Percentiles rank a stretch among this genome's conserved stretches.
Conservation (phyloP, 1,284 basidiomycete genomes). For the Puccinia triticina region DNA sequence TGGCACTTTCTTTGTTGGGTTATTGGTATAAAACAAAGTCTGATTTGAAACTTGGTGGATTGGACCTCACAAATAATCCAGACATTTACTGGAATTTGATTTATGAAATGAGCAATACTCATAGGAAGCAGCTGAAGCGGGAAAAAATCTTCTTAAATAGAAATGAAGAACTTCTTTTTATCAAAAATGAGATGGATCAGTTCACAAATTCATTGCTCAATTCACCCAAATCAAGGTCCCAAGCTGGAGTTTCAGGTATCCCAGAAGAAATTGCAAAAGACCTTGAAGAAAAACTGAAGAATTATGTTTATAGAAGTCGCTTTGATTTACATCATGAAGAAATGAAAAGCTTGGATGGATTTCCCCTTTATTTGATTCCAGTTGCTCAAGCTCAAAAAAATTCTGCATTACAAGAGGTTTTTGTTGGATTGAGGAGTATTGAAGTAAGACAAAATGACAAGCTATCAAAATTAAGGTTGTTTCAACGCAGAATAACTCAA, state of each 20-base stretch:
- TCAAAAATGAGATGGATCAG: too few species aligned
- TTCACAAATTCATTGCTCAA: too few species aligned
- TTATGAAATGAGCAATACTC: neutral
- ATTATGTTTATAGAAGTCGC: neutral
- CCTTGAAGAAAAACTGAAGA: neutral
- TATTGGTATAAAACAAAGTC: neutral
- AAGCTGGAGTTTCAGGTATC: neutral
- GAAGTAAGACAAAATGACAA: neutral
- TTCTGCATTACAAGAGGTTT: neutral
- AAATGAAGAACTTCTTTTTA: too few species aligned
- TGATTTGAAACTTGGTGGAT: too few species aligned
- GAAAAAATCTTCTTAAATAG: too few species aligned
- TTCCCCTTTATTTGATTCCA: neutral
- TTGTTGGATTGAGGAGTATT: neutral
- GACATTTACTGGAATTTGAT: neutral
- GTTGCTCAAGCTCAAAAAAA: neutral
- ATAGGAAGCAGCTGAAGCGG: too few species aligned
- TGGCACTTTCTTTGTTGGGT: neutral
- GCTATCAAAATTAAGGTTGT: neutral
- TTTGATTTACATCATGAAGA: neutral
- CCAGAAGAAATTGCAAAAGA: neutral
- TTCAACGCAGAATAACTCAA: neutral
- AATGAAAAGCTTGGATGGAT: neutral
- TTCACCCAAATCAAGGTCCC: too few species aligned
- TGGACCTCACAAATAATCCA: neutral